phyloP scores from a whole-genome alignment of 495 filamentous ascomycete genomes.

The Podospora pseudocomata region DNA sequence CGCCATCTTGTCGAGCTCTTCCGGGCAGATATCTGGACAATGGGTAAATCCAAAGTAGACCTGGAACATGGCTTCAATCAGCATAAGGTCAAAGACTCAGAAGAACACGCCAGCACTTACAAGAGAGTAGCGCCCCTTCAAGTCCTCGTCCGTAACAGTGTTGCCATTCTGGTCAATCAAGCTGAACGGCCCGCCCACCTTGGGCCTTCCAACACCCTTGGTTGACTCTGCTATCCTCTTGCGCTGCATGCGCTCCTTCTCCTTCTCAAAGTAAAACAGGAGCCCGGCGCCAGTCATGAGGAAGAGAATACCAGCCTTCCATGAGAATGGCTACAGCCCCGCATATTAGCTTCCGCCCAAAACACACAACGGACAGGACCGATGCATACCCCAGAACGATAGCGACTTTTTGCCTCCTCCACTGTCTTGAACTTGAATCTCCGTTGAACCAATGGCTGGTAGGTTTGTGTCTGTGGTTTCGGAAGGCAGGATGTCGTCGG shows the following conservation, averaged over 20 bases:
- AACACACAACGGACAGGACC: not conserved
- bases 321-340: slow-evolving; percentile 73
- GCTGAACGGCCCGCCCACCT: slow-evolving; percentile 84
- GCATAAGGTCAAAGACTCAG: not conserved
- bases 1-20: slow-evolving; percentile 98
- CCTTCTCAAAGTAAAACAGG: slow-evolving; percentile 81
- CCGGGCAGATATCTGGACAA: slow-evolving; percentile 97
- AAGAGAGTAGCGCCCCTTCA: slow-evolving; percentile 83
- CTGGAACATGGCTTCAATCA: slow-evolving; percentile 29
- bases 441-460: slow-evolving; percentile 34
- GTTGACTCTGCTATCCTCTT: slow-evolving; percentile 82
- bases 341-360: slow-evolving; percentile 17
- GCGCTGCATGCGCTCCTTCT: slow-evolving; percentile 84
- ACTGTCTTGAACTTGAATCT: slow-evolving; percentile 49
- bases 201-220: slow-evolving; percentile 88
- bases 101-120: slow-evolving; percentile 28
- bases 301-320: slow-evolving; percentile 84
- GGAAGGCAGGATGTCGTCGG: slow-evolving; percentile 19
- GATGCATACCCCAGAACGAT: slow-evolving; percentile 47
- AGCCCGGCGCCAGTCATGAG: slow-evolving; percentile 70
- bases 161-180: slow-evolving; percentile 78
- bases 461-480: slow-evolving; percentile 22
- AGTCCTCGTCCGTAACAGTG: slow-evolving; percentile 66
- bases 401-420: slow-evolving; percentile 51
- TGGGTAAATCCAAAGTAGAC: slow-evolving; percentile 98